Conservation (phyloP, 1,139 yeast genomes). For the Sugiyamaella sp. region DNA sequence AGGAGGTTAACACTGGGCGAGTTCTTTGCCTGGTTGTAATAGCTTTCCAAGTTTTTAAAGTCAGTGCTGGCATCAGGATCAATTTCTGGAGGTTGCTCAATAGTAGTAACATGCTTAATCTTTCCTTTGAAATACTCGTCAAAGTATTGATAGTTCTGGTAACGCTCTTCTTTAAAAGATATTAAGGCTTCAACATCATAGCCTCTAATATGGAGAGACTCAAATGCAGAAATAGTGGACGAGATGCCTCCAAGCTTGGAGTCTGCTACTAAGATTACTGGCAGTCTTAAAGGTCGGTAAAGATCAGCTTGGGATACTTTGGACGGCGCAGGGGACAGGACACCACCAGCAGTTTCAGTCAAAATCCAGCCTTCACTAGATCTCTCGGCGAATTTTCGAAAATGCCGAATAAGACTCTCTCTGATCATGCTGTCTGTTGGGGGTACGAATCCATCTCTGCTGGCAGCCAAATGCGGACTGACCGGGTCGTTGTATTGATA, state of each 20-base stretch:
- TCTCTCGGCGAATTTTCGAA: conserved; percentile 1
- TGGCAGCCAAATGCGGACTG: conserved; percentile 38
- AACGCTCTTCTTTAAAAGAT: conserved; percentile 29
- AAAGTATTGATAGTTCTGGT: conserved; percentile 33
- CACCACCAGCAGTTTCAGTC: conserved; percentile 39
- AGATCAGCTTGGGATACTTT: conserved; percentile 36
- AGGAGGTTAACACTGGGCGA: conserved; percentile 23
- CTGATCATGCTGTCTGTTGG: conserved; percentile 21
- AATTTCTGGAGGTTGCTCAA: conserved; percentile 30
- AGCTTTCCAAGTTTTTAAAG: conserved; percentile 27
- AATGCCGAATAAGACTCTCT: conserved; percentile 17
- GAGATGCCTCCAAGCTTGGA: conserved; percentile 37
- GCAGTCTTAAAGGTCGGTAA: conserved; percentile 36
- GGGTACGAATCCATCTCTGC: conserved; percentile 17
- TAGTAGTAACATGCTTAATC: conserved; percentile 16
- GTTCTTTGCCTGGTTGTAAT: conserved; percentile 26
- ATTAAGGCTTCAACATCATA: conserved; percentile 33
- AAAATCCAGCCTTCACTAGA: conserved; percentile 26
- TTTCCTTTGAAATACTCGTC: conserved; percentile 27
- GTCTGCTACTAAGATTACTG: conserved; percentile 36
- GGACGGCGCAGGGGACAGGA: conserved; percentile 36
- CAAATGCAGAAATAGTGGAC: conserved; percentile 36
- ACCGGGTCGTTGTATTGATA: conserved; percentile 33
- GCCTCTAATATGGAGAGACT: conserved; percentile 34
- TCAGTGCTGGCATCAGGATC: conserved; percentile 23